phyloP scores from a whole-genome alignment of 805 yeast genomes.

The Kodamaea kaohsiungensis region DNA sequence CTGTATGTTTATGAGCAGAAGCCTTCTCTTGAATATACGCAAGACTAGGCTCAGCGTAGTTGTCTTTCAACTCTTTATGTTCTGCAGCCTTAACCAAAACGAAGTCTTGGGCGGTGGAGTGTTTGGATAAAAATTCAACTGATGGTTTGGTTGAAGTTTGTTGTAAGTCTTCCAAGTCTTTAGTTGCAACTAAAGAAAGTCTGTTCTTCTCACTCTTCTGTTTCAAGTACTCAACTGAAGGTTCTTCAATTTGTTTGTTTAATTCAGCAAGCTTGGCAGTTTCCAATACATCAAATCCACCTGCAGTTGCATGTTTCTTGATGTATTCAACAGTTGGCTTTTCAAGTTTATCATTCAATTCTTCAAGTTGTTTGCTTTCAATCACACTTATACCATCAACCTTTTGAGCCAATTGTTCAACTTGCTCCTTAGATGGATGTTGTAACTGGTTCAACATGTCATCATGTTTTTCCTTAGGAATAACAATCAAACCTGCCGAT shows the following conservation, averaged over 20 bases:
- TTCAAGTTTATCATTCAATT: slow-evolving; percentile 8
- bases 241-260: slow-evolving; percentile 12
- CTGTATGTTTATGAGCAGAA: slow-evolving; percentile 9
- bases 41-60: not conserved
- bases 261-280: slow-evolving; percentile 7
- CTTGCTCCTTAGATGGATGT: slow-evolving; percentile 12
- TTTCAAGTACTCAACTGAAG: slow-evolving; percentile 13
- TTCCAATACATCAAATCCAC: slow-evolving; percentile 4
- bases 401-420: slow-evolving; percentile 9
- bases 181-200: slow-evolving; percentile 5
- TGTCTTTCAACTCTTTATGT: slow-evolving; percentile 1
- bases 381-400: slow-evolving; percentile 6
- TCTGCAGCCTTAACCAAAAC: slow-evolving; percentile 2
- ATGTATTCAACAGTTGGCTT: slow-evolving; percentile 9
- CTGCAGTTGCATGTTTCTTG: not conserved
- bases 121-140: slow-evolving; percentile 3
- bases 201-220: slow-evolving; percentile 1
- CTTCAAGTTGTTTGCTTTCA: slow-evolving; percentile 9
- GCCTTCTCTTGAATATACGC: slow-evolving; percentile 18
- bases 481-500: slow-evolving; percentile 13
- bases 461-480: slow-evolving; percentile 21
- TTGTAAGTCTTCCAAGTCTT: slow-evolving; percentile 3
- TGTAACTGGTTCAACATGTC: slow-evolving; percentile 14
- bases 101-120: slow-evolving; percentile 1
- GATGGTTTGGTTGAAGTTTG: not conserved